Evolutionary conservation across 192 early-diverging fungal genomes (phyloP), one percentile per base, ranked within the genome.

Genomic region (Thoreauomyces humboldtii): DNA sequence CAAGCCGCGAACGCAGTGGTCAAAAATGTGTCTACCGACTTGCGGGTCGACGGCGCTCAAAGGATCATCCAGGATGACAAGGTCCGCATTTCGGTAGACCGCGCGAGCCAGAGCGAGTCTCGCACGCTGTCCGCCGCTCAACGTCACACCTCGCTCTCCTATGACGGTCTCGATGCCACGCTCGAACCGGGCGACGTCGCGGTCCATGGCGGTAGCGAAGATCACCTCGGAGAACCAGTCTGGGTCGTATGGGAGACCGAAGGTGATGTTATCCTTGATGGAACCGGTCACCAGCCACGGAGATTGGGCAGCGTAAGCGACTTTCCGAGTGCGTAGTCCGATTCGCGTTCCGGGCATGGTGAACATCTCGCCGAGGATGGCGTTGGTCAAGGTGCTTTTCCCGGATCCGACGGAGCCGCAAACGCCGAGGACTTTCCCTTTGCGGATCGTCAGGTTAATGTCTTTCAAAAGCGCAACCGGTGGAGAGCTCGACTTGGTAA

Each of bases 371-470:
- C 78, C 81, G 0, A 83, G 61, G 25, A 83, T 62, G 27, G 81
- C 76, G 46, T 73, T 52, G 2, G 76, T 19, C 7, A 83, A 54
- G 9, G 69, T 70, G 1, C 61, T 61, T 51, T 83, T 83, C 21
- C 78, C 81, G 24, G 45, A 25, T 0, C 81, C 81, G 47, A 83
- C 81, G 15, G 76, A 69, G 0, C 81, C 81, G 31, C 73, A 69
- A 0, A 81, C 74, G 4, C 73, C 73, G 11, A 73, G 27, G 27
- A 75, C 19, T 43, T 73, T 61, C 14, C 78, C 78, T 21, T 48
- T 62, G 15, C 48, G 25, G 14, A 80, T 28, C 12, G 28, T 28
- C 2, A 83, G 34, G 45, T 67, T 37, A 43, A 81, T 59, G 28
- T 77, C 48, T 24, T 68, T 32, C 14, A 83, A 34, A n/a, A 70